phyloP scores from a whole-genome alignment of 192 early-diverging fungal genomes.

The Paraglomus occultum region DNA sequence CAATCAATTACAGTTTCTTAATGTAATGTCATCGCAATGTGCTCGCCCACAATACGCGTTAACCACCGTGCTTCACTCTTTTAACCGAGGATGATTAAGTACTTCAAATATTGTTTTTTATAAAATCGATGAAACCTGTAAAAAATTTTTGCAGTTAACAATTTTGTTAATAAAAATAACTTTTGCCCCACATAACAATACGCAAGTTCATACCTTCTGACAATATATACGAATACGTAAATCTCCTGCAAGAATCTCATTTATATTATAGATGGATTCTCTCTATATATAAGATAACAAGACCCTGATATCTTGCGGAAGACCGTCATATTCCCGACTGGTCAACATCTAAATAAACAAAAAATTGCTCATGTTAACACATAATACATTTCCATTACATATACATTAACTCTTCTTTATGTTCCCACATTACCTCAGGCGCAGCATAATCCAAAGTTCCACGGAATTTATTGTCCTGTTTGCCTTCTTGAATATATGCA shows the following conservation, averaged over 20 bases:
- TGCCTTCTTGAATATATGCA: conserved; percentile 52
- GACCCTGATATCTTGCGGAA: conserved; percentile 87
- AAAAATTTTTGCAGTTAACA: neutral
- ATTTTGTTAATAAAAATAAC: neutral
- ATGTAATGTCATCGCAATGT: no score
- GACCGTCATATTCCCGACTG: conserved; percentile 66
- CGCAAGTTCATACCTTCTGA: conserved; percentile 42
- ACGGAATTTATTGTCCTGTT: conserved; percentile 65
- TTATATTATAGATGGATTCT: conserved; percentile 64
- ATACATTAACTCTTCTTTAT: neutral
- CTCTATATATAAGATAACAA: conserved; percentile 71
- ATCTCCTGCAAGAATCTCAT: conserved; percentile 59
- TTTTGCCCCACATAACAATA: conserved; percentile 1
- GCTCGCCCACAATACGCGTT: no score
- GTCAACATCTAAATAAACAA: conserved; percentile 36
- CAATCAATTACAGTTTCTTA: no score
- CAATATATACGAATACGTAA: conserved; percentile 49
- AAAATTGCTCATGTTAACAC: neutral
- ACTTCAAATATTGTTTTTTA: conserved; percentile 77
- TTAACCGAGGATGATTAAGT: conserved; percentile 72
- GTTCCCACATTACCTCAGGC: conserved; percentile 53
- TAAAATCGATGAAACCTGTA: conserved; percentile 54
- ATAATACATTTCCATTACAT: neutral
- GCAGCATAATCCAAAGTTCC: conserved; percentile 79
- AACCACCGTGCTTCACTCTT: neutral